phyloP scores from a whole-genome alignment of 805 yeast species.

The Metschnikowia kunwiensis region DNA sequence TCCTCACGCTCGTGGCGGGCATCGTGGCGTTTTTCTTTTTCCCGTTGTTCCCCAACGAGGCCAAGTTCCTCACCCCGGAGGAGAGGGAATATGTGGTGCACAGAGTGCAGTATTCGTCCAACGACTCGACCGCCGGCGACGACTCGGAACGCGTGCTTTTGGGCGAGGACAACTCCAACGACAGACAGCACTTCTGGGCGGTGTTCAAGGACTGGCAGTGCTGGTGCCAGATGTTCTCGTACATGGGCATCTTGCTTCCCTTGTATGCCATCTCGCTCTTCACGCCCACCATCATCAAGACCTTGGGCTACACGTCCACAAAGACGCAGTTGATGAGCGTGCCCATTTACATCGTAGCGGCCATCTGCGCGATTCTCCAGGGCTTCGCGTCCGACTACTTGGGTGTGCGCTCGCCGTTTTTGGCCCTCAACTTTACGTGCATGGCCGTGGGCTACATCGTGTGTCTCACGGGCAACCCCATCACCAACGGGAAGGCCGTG shows the following conservation, averaged over 20 bases:
- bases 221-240: conserved; percentile 25
- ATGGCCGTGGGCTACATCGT: conserved; percentile 33
- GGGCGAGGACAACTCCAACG: conserved; percentile 14
- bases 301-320: conserved; percentile 41
- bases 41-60: conserved; percentile 13
- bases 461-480: conserved; percentile 26
- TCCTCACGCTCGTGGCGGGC: conserved; percentile 12
- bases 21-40: conserved; percentile 9
- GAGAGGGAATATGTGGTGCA: conserved; percentile 15
- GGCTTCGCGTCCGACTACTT: conserved; percentile 24
- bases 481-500: conserved; percentile 22
- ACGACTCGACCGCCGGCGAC: neutral
- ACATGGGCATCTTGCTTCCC: conserved; percentile 31
- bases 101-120: conserved; percentile 12
- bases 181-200: conserved; percentile 16
- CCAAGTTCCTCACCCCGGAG: conserved; percentile 11
- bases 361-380: conserved; percentile 27
- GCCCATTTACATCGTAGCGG: conserved; percentile 40
- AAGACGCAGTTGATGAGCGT: conserved; percentile 44
- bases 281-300: conserved; percentile 43
- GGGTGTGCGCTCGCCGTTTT: conserved; percentile 31
- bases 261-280: conserved; percentile 41
- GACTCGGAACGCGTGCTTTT: neutral
- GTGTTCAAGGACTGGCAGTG: conserved; percentile 29
- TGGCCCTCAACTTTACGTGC: conserved; percentile 21